Conservation (phyloP, 768 basidiomycete genomes). For the Lactarius psammicola region DNA sequence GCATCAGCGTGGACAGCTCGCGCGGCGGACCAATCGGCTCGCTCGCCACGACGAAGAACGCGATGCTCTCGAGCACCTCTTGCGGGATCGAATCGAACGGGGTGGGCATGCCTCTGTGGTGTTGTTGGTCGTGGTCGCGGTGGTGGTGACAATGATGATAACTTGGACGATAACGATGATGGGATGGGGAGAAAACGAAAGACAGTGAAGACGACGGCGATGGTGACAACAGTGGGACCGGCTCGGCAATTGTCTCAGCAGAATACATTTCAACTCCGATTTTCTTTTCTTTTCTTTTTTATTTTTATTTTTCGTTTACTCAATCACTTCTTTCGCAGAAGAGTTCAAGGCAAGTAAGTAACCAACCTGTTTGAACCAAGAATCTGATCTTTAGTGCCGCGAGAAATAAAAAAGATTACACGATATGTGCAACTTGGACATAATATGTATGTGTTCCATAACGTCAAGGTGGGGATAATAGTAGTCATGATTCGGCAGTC, state of each 20-base stretch:
- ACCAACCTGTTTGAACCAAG: no score
- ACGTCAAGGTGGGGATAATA: conserved; percentile 1
- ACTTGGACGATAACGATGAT: neutral
- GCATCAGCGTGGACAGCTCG: conserved; percentile 54
- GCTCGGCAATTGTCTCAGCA: conserved; percentile 18
- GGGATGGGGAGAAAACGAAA: neutral
- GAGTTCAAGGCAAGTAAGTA: no score
- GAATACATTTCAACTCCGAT: conserved; percentile 22
- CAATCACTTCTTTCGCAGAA: neutral
- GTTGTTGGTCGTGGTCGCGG: neutral
- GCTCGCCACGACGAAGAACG: conserved; percentile 53
- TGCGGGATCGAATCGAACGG: conserved; percentile 57
- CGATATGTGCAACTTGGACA: neutral
- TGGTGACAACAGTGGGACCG: neutral
- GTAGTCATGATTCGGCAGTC: neutral
- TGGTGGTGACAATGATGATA: neutral
- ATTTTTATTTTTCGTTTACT: neutral
- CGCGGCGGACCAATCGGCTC: conserved; percentile 59
- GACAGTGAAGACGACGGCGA: conserved; percentile 1
- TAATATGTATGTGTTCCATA: conserved; percentile 10
- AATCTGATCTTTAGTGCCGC: neutral
- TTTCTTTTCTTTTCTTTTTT: neutral
- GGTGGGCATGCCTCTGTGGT: conserved; percentile 21
- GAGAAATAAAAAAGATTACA: neutral
- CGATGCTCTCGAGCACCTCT: conserved; percentile 79